Percentiles rank a stretch among this genome's conserved stretches.
Conservation (phyloP, 805 yeast genomes). For the Metschnikowia chrysomelidarum region DNA sequence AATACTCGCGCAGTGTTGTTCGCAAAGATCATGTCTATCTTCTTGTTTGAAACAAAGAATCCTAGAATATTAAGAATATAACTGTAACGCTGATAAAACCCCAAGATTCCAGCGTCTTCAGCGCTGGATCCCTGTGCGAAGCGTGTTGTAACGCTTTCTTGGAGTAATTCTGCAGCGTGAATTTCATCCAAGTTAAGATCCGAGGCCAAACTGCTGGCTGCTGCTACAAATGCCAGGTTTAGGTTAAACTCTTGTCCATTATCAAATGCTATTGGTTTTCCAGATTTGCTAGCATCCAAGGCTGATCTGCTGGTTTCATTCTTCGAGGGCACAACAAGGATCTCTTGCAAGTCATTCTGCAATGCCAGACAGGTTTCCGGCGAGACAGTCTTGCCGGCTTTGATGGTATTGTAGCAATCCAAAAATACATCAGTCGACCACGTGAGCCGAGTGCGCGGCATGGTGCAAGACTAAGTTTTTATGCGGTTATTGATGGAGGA, state of each 20-base stretch:
- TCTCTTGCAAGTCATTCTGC: slow-evolving; percentile 29
- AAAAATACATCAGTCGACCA: slow-evolving; percentile 18
- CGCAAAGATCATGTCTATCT: slow-evolving; percentile 24
- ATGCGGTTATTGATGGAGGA: too few species aligned
- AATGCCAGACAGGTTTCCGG: slow-evolving; percentile 14
- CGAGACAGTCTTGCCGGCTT: slow-evolving; percentile 7
- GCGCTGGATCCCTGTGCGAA: slow-evolving; percentile 47
- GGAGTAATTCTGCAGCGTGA: slow-evolving; percentile 67
- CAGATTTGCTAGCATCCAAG: slow-evolving; percentile 14
- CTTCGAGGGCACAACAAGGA: slow-evolving; percentile 34
- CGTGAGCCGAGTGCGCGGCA: slow-evolving; percentile 2
- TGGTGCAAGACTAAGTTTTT: too few species aligned
- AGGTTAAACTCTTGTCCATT: slow-evolving; percentile 60
- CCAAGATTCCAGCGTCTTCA: slow-evolving; percentile 62
- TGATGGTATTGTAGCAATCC: slow-evolving; percentile 18
- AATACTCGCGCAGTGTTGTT: slow-evolving; percentile 24
- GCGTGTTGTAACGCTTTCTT: slow-evolving; percentile 39
- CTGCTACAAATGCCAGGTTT: slow-evolving; percentile 62
- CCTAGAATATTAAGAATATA: slow-evolving; percentile 67
- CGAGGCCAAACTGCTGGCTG: slow-evolving; percentile 56
- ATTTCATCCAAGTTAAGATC: slow-evolving; percentile 64
- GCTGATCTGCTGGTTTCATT: slow-evolving; percentile 24
- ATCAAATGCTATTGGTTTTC: slow-evolving; percentile 40
- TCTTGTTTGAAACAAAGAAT: slow-evolving; percentile 23
- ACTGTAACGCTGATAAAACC: slow-evolving; percentile 66